Percentiles rank a stretch among this genome's conserved stretches.
phyloP scores from a whole-genome alignment of 495 filamentous ascomycete genomes.

The Physcia stellaris region DNA sequence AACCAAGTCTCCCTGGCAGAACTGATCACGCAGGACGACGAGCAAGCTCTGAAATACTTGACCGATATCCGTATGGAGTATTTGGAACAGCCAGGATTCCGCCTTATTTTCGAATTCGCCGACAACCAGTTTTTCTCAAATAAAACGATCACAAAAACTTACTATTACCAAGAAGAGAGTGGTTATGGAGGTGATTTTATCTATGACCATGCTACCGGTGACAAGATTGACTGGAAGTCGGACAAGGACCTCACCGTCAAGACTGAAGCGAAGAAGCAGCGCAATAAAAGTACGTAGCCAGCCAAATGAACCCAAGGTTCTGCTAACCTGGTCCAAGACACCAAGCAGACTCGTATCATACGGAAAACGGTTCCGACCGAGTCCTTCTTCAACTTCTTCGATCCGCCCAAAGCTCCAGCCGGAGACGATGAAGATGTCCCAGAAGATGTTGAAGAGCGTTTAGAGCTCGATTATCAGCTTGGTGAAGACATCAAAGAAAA shows the following conservation, averaged over 20 bases:
- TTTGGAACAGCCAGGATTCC: conserved; percentile 94
- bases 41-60: conserved; percentile 81
- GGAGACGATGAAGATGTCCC: conserved; percentile 65
- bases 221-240: conserved; percentile 94
- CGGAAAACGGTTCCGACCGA: conserved; percentile 98
- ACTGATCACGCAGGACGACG: conserved; percentile 95
- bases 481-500: conserved; percentile 99
- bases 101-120: conserved; percentile 90
- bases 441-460: conserved; percentile 88
- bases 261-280: conserved; percentile 96
- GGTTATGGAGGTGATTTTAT: conserved; percentile 98
- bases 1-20: conserved; percentile 93
- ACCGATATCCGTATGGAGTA: conserved; percentile 98
- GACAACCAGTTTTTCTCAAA: conserved; percentile 95
- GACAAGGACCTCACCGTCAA: conserved; percentile 87
- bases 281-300: conserved; percentile 81
- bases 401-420: conserved; percentile 74
- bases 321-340: conserved; percentile 42
- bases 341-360: conserved; percentile 95
- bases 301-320: background rate
- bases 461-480: conserved; percentile 97
- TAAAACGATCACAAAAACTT: conserved; percentile 94
- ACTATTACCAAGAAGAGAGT: conserved; percentile 98
- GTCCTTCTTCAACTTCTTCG: conserved; percentile 99
- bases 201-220: conserved; percentile 96